These are phyloP conservation scores for Argentina anserina DNA, from an alignment of 306 rosid genomes.

Conservation along the genomic window DNA sequence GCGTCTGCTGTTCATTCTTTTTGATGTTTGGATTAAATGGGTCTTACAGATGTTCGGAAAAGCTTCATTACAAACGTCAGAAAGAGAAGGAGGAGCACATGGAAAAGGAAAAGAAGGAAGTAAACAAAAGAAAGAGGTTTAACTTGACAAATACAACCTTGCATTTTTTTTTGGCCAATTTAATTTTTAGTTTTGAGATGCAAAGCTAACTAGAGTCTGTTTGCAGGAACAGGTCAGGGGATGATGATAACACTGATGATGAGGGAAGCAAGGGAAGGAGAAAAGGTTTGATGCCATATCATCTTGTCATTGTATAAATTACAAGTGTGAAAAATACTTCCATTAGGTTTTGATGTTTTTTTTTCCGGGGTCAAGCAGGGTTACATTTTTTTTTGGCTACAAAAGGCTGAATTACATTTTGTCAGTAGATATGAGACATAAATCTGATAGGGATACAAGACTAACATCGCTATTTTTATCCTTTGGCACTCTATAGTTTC, in stretches of 20 bases:
- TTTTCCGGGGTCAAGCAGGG: background rate
- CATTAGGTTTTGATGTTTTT: background rate
- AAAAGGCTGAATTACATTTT: background rate
- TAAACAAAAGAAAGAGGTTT: slow-evolving; percentile 66
- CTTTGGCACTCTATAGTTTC: background rate
- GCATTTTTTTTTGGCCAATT: background rate
- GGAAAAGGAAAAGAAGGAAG: slow-evolving; percentile 50
- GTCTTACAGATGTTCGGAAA: slow-evolving; percentile 57
- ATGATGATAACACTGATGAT: slow-evolving; percentile 50
- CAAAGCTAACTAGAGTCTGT: slow-evolving; percentile 27
- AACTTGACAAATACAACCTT: background rate
- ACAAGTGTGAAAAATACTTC: background rate
- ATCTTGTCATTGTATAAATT: background rate
- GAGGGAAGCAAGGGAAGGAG: slow-evolving; percentile 51
- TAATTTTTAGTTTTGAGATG: background rate
- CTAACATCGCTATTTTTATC: background rate
- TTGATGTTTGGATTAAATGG: slow-evolving; percentile 16
- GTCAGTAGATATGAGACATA: background rate
- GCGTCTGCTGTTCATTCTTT: background rate
- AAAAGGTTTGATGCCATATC: slow-evolving; percentile 47
- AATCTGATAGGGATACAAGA: background rate
- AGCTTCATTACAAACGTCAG: slow-evolving; percentile 74
- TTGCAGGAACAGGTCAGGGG: slow-evolving; percentile 62
- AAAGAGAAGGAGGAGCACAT: slow-evolving; percentile 76
- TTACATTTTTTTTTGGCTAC: background rate